A percentile compares a stretch with the other conserved stretches of the same genome.
Evolutionary conservation across 1,139 yeast genomes (phyloP).

Genomic region (Candida neerlandica): DNA sequence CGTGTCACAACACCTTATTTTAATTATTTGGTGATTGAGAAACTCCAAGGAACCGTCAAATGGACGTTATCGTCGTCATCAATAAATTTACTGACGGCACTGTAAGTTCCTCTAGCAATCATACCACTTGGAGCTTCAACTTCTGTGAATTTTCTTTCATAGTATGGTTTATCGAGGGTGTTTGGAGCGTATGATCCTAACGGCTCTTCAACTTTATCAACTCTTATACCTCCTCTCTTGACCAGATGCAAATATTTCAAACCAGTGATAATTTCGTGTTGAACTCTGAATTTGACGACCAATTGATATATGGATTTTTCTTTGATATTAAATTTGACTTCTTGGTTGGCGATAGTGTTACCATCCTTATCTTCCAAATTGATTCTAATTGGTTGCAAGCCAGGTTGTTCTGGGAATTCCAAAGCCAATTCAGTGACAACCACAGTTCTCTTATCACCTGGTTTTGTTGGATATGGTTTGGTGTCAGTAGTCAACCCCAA

Average conservation of each 20-base stretch:
- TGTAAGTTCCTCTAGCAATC: constrained; percentile 83
- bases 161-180: constrained; percentile 79
- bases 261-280: constrained; percentile 91
- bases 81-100: constrained; percentile 77
- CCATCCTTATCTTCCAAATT: constrained; percentile 61
- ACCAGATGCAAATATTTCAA: constrained; percentile 82
- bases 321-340: constrained; percentile 70
- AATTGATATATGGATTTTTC: constrained; percentile 78
- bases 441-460: constrained; percentile 76
- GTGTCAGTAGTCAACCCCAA: constrained; percentile 65
- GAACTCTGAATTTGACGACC: constrained; percentile 78
- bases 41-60: constrained; percentile 81
- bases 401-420: constrained; percentile 60
- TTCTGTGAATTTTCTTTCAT: constrained; percentile 76
- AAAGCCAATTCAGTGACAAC: constrained; percentile 79
- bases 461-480: constrained; percentile 62
- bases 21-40: constrained; percentile 66
- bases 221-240: constrained; percentile 84
- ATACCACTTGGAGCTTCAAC: constrained; percentile 93
- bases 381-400: constrained; percentile 59
- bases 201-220: constrained; percentile 85
- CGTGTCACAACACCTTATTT: neutral
- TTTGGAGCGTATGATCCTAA: constrained; percentile 90
- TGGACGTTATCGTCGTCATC: constrained; percentile 86
- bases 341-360: constrained; percentile 46